Evolutionary conservation across 148 eudicot genomes (phyloP), one percentile per base, ranked within the genome.

Genomic region (Mesembryanthemum crystallinum): DNA sequence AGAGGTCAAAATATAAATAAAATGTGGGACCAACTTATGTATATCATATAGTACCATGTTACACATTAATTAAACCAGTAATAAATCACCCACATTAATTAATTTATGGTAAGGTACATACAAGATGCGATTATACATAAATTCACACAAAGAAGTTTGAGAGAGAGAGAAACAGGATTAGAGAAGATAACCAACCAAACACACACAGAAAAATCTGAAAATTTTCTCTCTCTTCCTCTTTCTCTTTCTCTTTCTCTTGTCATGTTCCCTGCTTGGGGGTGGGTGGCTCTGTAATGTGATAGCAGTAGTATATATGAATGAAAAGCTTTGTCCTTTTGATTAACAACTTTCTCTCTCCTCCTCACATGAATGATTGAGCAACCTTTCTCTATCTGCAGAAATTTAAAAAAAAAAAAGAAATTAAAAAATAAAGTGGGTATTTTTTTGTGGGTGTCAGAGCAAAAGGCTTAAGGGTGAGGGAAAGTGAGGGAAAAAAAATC

Each of bases 291-390:
- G 70, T 69, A 67, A 49, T 78, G 25, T 64, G 68, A 64, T 58
- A 14, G 27, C 29, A 39, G n/a, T n/a, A n/a, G n/a, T 39, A 58
- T 24, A 12, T 60, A 0, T 39, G 17, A 45, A 25, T 35, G 6
- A 18, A 9, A 18, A 27, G 14, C 30, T 14, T 23, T 39, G 8
- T 8, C 23, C 18, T 39, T 14, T 62, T 73, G 33, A 32, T 32
- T 11, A 52, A 29, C 20, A 21, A 3, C 18, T 61, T 69, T 67
- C 43, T 54, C 7, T 25, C 45, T 25, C 29, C 66, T 32, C 20
- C 47, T 71, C 83, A 81, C 79, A 80, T 80, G 79, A 80, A 76
- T 80, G 76, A 76, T 80, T 76, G 63, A 76, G 71, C 45, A 9
- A 67, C 49, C 45, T 42, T 66, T 66, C 51, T 25, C 71, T 43